Evolutionary conservation across 768 basidiomycete species (phyloP), one percentile per base, ranked within the genome.

Genomic region (Russula earlei): DNA sequence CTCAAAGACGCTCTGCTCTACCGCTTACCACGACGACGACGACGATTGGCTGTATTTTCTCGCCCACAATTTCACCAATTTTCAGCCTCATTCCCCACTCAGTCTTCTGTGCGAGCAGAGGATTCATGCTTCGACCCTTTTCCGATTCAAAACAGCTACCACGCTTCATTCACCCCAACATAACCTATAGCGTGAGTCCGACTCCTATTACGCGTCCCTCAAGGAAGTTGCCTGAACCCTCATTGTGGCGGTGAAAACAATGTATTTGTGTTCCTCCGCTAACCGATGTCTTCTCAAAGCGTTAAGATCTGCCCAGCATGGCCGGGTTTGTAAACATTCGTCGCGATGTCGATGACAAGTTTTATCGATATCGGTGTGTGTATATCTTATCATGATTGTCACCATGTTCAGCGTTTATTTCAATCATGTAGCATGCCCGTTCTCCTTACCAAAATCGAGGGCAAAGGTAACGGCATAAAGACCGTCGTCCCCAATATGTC

Each of bases 401-500:
- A 31, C 24, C 7, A 29, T 8, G 11, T 50, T 49, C 43, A 50
- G 1, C 2, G 11, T 14, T 40, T 41, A 4, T 5, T 37, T 49
- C 29, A 29, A 37, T 45, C 6, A n/a, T 25, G 25, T 48, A 94
- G 91, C 62, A 99, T 99, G 96, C 96, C 96, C 54, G 69, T 93
- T 56, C 81, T 99, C 60, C 79, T 82, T 61, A 95, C 88, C 61
- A 98, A 98, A 77, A 93, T 98, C 34, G 96, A 99, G 74, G 96
- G 96, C 66, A 94, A 93, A 72, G 96, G 96, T 58, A 99, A 99
- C 70, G 96, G 96, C 66, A 98, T 99, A 74, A 99, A 99, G 77
- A 99, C 96, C 44, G 94, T 99, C 67, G 74, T 97, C 52, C 94
- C 94, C 19, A 99, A 99, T 74, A 97, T 99, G 92, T 82, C 91